Evolutionary conservation across 2,329 filamentous ascomycete species (phyloP).

Genomic region (Cyphellophora attinorum): DNA sequence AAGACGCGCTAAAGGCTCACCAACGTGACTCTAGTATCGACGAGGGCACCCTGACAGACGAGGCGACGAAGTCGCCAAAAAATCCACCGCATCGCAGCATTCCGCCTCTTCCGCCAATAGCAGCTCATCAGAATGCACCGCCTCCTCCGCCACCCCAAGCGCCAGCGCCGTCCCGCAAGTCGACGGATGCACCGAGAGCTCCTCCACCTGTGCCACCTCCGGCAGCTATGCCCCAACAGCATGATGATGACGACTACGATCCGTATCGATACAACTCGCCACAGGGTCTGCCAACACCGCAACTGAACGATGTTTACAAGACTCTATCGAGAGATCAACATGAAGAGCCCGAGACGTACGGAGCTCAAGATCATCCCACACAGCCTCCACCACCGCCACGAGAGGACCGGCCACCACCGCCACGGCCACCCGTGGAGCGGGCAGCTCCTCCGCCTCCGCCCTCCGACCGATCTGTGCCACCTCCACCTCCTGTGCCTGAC

Average conservation of each 20-base stretch:
- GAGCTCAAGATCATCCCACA: slow-evolving; percentile 28
- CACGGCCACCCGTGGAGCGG: slow-evolving; percentile 36
- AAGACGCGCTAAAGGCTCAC: slow-evolving; percentile 81
- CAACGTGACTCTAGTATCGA: slow-evolving; percentile 68
- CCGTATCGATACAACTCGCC: slow-evolving; percentile 42
- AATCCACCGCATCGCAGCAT: slow-evolving; percentile 28
- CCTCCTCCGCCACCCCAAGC: slow-evolving; percentile 59
- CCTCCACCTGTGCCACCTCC: slow-evolving; percentile 54
- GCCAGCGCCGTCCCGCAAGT: slow-evolving; percentile 50
- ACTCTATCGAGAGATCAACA: slow-evolving; percentile 14
- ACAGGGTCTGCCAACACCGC: slow-evolving; percentile 18
- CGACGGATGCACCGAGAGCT: slow-evolving; percentile 60
- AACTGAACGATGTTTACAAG: not conserved
- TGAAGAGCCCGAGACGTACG: slow-evolving; percentile 38
- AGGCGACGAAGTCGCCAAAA: slow-evolving; percentile 40
- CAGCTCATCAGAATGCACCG: slow-evolving; percentile 47
- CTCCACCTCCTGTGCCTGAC: slow-evolving; percentile 28
- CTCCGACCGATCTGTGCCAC: slow-evolving; percentile 26
- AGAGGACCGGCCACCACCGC: slow-evolving; percentile 21
- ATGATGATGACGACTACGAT: slow-evolving; percentile 44
- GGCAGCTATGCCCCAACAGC: slow-evolving; percentile 36
- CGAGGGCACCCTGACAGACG: slow-evolving; percentile 47
- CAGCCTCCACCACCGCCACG: slow-evolving; percentile 16
- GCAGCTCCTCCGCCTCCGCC: slow-evolving; percentile 39
- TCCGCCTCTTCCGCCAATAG: slow-evolving; percentile 47